Base-by-base conservation (phyloP, 495 filamentous ascomycete genomes). In the Penicillium goetzii region DNA sequence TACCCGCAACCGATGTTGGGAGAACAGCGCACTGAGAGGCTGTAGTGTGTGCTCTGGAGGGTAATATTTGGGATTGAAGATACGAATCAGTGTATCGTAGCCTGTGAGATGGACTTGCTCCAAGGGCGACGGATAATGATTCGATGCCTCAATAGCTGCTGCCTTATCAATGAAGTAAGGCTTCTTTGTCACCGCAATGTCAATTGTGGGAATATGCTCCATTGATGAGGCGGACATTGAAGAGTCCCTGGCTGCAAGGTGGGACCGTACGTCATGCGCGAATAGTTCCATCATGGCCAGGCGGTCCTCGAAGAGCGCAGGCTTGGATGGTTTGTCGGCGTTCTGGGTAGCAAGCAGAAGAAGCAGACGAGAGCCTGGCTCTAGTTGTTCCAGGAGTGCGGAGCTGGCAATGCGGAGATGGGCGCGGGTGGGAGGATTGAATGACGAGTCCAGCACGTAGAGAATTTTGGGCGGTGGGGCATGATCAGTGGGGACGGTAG, bases 381-480 rank as follows among this genome's bases (percentile, higher is more conserved):
- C 14, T 63, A 66, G 25, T 68, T 67, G 58, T 40, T 83, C 74
- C 23, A 73, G 72, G 4, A 95, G 74, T 12, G 91, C 90, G 11
- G 89, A 88, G 25, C 80, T 78, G 4, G 87, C 90, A 72, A 98
- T 92, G 55, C 80, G 81, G 56, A 90, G 81, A 73, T 97, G 94
- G 12, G 94, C 94, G 40, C 84, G 80, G 3, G 92, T 94, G 11
- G 94, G 94, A 17, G 94, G 94, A 71, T 98, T 98, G 85, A 97
- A 98, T 59, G 90, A 94, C 3, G 93, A 96, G 75, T 98, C 94
- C 67, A 98, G 87, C 64, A 98, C 86, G 74, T 93, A 89, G 66
- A 98, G 83, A 23, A 80, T 80, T 58, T 81, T 78, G 36, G 68
- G 61, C 52, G 68, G 68, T 38, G 65, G 72, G 21, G 66, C 52